Evolutionary conservation across 345 rosid genomes (phyloP).

Genomic region (Barbarea vulgaris): DNA sequence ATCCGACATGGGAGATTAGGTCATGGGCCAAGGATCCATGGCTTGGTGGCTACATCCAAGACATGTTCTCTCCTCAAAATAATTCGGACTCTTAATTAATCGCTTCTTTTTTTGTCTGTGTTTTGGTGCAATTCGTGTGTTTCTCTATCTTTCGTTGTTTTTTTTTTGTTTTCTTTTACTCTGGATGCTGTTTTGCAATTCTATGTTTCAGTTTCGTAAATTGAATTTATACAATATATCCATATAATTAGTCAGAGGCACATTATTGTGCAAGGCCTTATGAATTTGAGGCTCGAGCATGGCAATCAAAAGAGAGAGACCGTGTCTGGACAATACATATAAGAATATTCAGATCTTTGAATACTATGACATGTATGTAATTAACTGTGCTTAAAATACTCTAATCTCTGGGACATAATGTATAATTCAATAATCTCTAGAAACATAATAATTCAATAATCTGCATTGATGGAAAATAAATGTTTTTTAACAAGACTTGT

Average conservation of each 20-base stretch:
- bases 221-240: no score
- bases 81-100: neutral
- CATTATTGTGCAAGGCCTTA: no score
- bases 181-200: neutral
- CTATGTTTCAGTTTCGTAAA: neutral
- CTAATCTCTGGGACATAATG: no score
- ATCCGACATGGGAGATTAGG: conserved; percentile 31
- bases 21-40: conserved; percentile 27
- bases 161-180: neutral
- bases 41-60: conserved; percentile 15
- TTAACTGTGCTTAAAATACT: neutral
- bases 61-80: neutral
- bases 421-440: no score
- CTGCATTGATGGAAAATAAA: neutral
- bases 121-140: neutral
- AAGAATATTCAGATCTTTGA: no score
- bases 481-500: neutral
- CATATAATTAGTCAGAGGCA: no score
- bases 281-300: no score
- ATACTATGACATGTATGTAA: no score
- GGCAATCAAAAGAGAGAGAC: no score
- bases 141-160: no score
- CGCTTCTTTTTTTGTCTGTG: neutral
- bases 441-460: neutral
- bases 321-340: no score